These are phyloP conservation scores for Trichocladium uniseriatum DNA, from an alignment of 495 filamentous ascomycete species.

Conservation along the genomic window DNA sequence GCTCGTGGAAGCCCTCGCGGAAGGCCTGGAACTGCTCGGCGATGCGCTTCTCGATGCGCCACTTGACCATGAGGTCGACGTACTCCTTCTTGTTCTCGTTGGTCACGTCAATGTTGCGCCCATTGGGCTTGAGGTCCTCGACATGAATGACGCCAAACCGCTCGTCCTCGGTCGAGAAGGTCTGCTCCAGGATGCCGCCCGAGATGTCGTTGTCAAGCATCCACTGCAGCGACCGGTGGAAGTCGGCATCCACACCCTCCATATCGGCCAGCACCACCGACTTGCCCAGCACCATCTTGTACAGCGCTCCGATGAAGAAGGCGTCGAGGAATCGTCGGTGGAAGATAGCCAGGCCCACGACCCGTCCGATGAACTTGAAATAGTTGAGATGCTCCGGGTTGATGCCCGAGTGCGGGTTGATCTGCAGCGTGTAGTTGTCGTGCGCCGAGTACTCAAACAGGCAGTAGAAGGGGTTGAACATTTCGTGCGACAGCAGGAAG, in stretches of 20 bases:
- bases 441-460: slow-evolving; percentile 99
- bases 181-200: slow-evolving; percentile 80
- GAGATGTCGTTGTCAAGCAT: slow-evolving; percentile 94
- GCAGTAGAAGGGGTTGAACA: slow-evolving; percentile 99
- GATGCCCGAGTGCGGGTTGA: slow-evolving; percentile 98
- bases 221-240: slow-evolving; percentile 92
- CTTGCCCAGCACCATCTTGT: slow-evolving; percentile 99
- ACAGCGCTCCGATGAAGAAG: slow-evolving; percentile 98
- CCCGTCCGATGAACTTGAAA: slow-evolving; percentile 99
- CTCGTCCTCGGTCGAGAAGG: slow-evolving; percentile 94
- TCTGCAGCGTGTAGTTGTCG: slow-evolving; percentile 99
- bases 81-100: slow-evolving; percentile 96
- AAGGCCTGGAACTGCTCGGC: slow-evolving; percentile 98
- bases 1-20: slow-evolving; percentile 91
- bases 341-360: slow-evolving; percentile 97
- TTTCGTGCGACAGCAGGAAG: slow-evolving; percentile 99
- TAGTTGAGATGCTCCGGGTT: slow-evolving; percentile 99
- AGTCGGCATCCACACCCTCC: slow-evolving; percentile 97
- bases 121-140: slow-evolving; percentile 85
- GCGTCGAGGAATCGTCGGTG: slow-evolving; percentile 95
- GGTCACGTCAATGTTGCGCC: slow-evolving; percentile 86
- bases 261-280: slow-evolving; percentile 87
- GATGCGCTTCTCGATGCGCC: slow-evolving; percentile 97
- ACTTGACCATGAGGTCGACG: slow-evolving; percentile 93
- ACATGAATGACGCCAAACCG: slow-evolving; percentile 88